phyloP scores from a whole-genome alignment of 805 yeast species.

The Phaffomyces antillensis region DNA sequence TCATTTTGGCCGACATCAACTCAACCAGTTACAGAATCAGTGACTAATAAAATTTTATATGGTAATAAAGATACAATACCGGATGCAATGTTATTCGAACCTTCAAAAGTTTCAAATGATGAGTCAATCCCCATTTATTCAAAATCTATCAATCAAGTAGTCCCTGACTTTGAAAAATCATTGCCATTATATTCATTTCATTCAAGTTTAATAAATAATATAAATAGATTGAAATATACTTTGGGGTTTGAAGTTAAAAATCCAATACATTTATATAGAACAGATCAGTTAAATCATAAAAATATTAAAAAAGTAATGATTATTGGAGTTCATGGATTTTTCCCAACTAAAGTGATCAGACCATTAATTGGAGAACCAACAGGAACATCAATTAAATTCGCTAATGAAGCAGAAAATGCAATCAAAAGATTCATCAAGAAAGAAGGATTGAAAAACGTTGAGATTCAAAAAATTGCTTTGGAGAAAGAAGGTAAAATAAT shows the following conservation, averaged over 20 bases:
- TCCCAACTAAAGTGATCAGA: slow-evolving; percentile 80
- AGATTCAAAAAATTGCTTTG: slow-evolving; percentile 80
- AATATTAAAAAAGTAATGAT: slow-evolving; percentile 58
- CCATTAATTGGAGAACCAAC: slow-evolving; percentile 93
- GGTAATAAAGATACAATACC: slow-evolving; percentile 4
- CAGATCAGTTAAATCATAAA: slow-evolving; percentile 6
- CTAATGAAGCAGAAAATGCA: slow-evolving; percentile 81
- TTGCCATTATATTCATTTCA: slow-evolving; percentile 16
- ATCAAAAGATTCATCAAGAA: slow-evolving; percentile 58
- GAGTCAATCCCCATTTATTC: background rate
- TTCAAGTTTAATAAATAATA: slow-evolving; percentile 15
- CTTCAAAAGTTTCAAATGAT: slow-evolving; percentile 5
- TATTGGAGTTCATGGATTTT: slow-evolving; percentile 94
- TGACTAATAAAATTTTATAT: slow-evolving; percentile 14
- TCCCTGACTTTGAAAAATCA: slow-evolving; percentile 21
- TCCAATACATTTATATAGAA: slow-evolving; percentile 22
- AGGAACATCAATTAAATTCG: slow-evolving; percentile 88
- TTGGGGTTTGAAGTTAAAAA: slow-evolving; percentile 22
- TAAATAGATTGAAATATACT: slow-evolving; percentile 18
- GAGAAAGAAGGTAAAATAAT: slow-evolving; percentile 91
- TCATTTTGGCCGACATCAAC: slow-evolving; percentile 18
- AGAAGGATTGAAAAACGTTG: slow-evolving; percentile 34
- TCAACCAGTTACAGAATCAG: slow-evolving; percentile 1
- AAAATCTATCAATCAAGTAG: slow-evolving; percentile 16
- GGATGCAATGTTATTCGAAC: slow-evolving; percentile 23